Conservation (phyloP, 192 early-diverging fungal genomes). For the Gigaspora rosea region DNA sequence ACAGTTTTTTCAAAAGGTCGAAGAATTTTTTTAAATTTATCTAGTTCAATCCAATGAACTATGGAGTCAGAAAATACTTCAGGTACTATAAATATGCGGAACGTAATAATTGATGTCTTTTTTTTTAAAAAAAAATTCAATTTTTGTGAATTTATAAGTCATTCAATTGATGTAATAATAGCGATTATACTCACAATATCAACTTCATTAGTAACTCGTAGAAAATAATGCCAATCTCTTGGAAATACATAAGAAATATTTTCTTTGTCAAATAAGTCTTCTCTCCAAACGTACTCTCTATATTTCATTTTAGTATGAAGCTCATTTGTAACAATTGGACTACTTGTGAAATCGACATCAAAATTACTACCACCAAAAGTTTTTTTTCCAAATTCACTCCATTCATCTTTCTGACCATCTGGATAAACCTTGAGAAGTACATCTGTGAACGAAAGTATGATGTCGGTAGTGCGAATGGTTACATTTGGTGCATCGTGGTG, state of each 20-base stretch:
- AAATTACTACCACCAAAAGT: slow-evolving; percentile 8
- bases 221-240: slow-evolving; percentile 10
- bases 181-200: background rate
- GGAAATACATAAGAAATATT: slow-evolving; percentile 6
- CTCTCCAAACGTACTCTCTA: background rate
- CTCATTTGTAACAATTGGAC: background rate
- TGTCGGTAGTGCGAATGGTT: background rate
- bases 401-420: background rate
- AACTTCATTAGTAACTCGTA: background rate
- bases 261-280: background rate
- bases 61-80: background rate
- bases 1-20: slow-evolving; percentile 1
- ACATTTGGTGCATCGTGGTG: background rate
- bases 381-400: background rate
- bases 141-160: background rate
- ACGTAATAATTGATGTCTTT: background rate
- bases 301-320: slow-evolving; percentile 15
- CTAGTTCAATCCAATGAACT: slow-evolving; percentile 5
- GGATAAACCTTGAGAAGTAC: background rate
- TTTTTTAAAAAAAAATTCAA: background rate
- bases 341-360: background rate
- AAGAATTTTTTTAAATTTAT: slow-evolving; percentile 2
- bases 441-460: slow-evolving; percentile 1
- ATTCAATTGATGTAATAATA: background rate
- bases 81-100: background rate